These are phyloP conservation scores for Auriscalpium orientale DNA, from an alignment of 768 basidiomycete genomes.

Conservation along the genomic window DNA sequence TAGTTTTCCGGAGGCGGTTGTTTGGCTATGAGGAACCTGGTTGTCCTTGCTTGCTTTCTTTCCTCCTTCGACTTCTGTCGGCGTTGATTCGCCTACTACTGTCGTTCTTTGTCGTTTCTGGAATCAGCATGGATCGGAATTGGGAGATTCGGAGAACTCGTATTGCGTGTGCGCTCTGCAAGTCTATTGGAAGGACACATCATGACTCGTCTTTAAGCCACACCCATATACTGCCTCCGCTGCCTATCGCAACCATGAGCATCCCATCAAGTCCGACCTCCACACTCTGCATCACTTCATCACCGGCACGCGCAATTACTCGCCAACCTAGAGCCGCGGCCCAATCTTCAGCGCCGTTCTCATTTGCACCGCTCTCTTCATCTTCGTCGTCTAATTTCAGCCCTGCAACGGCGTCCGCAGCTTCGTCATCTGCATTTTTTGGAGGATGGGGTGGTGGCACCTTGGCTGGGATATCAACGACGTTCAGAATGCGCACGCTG, in stretches of 20 bases:
- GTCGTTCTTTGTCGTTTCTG: slow-evolving; percentile 1
- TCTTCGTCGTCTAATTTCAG: background rate
- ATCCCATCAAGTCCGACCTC: slow-evolving; percentile 9
- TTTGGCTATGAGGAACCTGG: background rate
- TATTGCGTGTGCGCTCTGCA: background rate
- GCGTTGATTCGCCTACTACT: slow-evolving; percentile 3
- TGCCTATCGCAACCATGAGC: slow-evolving; percentile 8
- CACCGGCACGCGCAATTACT: too few species aligned
- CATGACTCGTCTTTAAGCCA: slow-evolving; percentile 1
- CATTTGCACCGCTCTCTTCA: background rate
- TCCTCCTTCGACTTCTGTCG: background rate
- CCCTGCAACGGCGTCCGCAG: background rate
- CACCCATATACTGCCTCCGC: slow-evolving; percentile 8
- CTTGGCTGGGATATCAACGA: slow-evolving; percentile 38
- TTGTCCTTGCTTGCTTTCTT: background rate
- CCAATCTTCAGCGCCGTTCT: background rate
- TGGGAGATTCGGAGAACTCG: background rate
- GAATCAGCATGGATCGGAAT: slow-evolving; percentile 1
- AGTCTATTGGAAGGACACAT: background rate
- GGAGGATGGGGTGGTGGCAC: slow-evolving; percentile 35
- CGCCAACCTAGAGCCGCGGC: too few species aligned
- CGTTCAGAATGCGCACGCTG: slow-evolving; percentile 37
- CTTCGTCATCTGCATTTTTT: background rate
- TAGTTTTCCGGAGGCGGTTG: background rate
- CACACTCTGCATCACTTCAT: slow-evolving; percentile 3